phyloP scores from a whole-genome alignment of 805 yeast species.

The Kluyveromyces starmeri region DNA sequence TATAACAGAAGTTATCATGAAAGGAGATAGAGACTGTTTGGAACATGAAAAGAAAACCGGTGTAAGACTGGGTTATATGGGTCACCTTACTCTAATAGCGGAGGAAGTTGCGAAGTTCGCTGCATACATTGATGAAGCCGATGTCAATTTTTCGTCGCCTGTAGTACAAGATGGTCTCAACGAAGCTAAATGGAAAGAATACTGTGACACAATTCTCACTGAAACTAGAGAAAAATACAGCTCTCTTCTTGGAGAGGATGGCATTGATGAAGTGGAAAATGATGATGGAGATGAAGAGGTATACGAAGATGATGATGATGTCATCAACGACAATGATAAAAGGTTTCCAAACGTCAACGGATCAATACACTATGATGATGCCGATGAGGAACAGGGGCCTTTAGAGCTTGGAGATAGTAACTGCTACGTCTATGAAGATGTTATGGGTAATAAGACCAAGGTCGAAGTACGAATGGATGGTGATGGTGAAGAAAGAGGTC shows the following conservation, averaged over 20 bases:
- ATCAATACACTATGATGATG: slow-evolving; percentile 20
- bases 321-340: slow-evolving; percentile 1
- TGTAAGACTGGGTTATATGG: slow-evolving; percentile 89
- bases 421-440: slow-evolving; percentile 29
- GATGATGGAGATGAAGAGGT: slow-evolving; percentile 18
- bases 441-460: slow-evolving; percentile 28
- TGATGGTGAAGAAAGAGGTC: slow-evolving; percentile 19
- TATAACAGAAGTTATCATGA: slow-evolving; percentile 54
- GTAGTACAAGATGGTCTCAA: slow-evolving; percentile 20
- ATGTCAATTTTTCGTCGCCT: slow-evolving; percentile 20
- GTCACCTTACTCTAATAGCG: slow-evolving; percentile 85
- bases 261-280: slow-evolving; percentile 37
- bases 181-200: slow-evolving; percentile 56
- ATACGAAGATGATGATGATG: slow-evolving; percentile 12
- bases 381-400: slow-evolving; percentile 46
- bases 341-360: slow-evolving; percentile 14
- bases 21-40: slow-evolving; percentile 52
- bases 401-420: slow-evolving; percentile 33
- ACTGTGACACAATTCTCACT: slow-evolving; percentile 72
- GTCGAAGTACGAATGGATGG: slow-evolving; percentile 28
- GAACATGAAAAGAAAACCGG: slow-evolving; percentile 52
- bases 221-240: slow-evolving; percentile 92
- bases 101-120: slow-evolving; percentile 92
- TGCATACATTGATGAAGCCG: slow-evolving; percentile 34
- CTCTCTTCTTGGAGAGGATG: slow-evolving; percentile 76